These are phyloP conservation scores for Scedosporium boydii DNA, from an alignment of 2,329 filamentous ascomycete species.

Conservation along the genomic window DNA sequence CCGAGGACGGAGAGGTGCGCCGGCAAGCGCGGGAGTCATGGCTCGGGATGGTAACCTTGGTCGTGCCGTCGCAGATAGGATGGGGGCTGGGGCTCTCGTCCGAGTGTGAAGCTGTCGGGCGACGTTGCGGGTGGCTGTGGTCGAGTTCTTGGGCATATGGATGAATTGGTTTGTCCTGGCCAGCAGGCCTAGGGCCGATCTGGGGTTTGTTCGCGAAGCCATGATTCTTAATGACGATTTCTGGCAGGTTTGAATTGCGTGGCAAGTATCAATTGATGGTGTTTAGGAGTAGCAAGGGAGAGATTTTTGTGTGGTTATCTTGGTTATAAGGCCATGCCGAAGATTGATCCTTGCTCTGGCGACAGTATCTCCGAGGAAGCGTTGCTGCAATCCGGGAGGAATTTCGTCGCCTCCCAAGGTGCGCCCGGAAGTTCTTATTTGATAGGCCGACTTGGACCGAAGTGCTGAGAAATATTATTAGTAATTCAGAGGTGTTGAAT, in stretches of 20 bases:
- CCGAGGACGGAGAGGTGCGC: constrained; percentile 12
- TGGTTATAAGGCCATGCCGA: neutral
- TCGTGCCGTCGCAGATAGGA: constrained; percentile 8
- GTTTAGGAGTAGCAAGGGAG: neutral
- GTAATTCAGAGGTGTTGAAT: neutral
- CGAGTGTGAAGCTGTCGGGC: constrained; percentile 9
- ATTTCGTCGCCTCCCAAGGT: neutral
- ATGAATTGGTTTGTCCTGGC: constrained; percentile 7
- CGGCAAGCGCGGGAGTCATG: constrained; percentile 10
- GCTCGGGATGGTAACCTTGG: constrained; percentile 6
- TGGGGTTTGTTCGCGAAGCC: constrained; percentile 10
- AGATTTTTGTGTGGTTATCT: neutral
- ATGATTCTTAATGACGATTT: constrained; percentile 1
- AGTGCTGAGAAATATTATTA: neutral
- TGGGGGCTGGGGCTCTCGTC: constrained; percentile 6
- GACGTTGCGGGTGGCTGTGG: constrained; percentile 3
- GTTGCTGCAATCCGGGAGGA: neutral
- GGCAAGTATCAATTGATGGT: neutral
- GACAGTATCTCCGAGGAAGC: neutral
- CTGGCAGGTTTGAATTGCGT: neutral
- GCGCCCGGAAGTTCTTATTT: neutral
- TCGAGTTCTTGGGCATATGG: neutral
- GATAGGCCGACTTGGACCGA: neutral
- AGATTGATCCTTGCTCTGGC: neutral
- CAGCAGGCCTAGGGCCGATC: constrained; percentile 9